Conservation (phyloP, 1,284 basidiomycete genomes). For the Apiotrichum sp. region DNA sequence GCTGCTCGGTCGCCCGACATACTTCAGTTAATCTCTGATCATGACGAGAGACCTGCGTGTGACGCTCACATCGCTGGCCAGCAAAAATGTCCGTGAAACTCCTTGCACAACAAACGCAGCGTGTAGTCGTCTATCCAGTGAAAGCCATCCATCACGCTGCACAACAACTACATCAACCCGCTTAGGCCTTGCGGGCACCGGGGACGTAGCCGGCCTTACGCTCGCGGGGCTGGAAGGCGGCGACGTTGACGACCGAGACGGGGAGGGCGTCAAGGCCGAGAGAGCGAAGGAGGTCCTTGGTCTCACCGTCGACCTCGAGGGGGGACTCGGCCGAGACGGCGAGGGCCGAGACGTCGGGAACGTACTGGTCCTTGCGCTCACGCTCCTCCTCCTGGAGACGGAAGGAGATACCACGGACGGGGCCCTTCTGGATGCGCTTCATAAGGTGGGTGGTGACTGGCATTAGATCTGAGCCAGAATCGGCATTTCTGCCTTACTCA, state of each 20-base stretch:
- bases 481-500: constrained; percentile 21
- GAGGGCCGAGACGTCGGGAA: constrained; percentile 91
- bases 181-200: constrained; percentile 56
- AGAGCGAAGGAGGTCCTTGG: constrained; percentile 81
- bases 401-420: constrained; percentile 99
- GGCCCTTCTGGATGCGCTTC: constrained; percentile 99
- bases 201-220: constrained; percentile 76
- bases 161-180: constrained; percentile 4
- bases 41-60: no score
- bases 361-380: constrained; percentile 98
- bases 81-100: no score
- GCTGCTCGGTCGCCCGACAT: no score
- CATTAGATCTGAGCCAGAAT: neutral
- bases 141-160: constrained; percentile 16
- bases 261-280: constrained; percentile 87
- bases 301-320: constrained; percentile 82
- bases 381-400: constrained; percentile 99
- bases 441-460: constrained; percentile 95
- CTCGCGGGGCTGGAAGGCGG: constrained; percentile 59
- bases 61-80: no score
- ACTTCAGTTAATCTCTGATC: no score
- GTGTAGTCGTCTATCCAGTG: constrained; percentile 2
- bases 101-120: no score
- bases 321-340: constrained; percentile 63
- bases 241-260: constrained; percentile 63